Base-by-base conservation (phyloP, 148 eudicot species). In the Fagopyrum esculentum region DNA sequence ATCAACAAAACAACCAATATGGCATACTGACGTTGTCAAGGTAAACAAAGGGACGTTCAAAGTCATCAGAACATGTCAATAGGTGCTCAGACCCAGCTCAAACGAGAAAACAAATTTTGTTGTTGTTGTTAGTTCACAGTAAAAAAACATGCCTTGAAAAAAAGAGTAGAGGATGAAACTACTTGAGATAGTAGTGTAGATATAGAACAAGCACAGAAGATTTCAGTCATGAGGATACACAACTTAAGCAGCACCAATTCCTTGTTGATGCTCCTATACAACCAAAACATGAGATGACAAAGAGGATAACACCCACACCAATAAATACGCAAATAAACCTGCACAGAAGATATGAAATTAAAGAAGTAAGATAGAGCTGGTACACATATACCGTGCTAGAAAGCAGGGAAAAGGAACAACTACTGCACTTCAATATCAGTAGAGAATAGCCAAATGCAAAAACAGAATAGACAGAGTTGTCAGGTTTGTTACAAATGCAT, bases 311-410 rank as follows among this genome's bases (percentile, higher is more conserved):
- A 19, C 97, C 97, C 72, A 83, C 83, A 55, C 89, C 96, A 63
- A 82, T 82, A 84, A 91, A 94, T n/a, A 90, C 77, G 80, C 84
- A 91, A 69, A 94, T 81, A 84, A 94, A 94, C 98, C 98, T 94
- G 96, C 86, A 84, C 55, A 43, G 9, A 71, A 71, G 57, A 15
- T 5, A 61, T 10, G 72, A 16, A 63, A 45, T 57, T 5, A 75
- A 59, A 78, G 59, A 72, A 19, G 45, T 48, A 2, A 22, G 46
- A 73, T 76, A 72, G 50, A 61, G n/a, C 4, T 26, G 55, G 13
- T 51, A 60, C 50, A 45, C 47, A 22, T 72, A 49, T 4, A 72
- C 3, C 45, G n/a, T 44, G 48, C 73, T 70, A 70, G 22, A 59
- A 59, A 59, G 64, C 64, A 59, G 22, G 64, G 19, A 19, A 59